phyloP scores from a whole-genome alignment of 2,329 filamentous ascomycete genomes.

The Calonectria hongkongensis region DNA sequence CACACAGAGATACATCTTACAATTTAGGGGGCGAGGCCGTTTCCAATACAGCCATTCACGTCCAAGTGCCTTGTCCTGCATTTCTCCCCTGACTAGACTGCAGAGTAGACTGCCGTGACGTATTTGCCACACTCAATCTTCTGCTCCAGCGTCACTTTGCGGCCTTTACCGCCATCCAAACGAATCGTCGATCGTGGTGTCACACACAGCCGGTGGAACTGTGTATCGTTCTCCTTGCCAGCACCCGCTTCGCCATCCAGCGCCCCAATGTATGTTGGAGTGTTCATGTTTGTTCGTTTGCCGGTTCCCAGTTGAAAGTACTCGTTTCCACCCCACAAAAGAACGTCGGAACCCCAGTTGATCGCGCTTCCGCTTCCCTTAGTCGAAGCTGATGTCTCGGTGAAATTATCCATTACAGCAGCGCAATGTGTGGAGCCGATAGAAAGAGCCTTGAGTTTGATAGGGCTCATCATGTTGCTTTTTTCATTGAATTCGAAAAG shows the following conservation, averaged over 20 bases:
- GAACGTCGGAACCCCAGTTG: conserved; percentile 90
- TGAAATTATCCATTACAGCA: conserved; percentile 89
- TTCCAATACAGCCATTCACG: conserved; percentile 22
- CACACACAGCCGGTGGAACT: conserved; percentile 85
- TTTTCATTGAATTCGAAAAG: conserved; percentile 92
- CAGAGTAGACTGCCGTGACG: conserved; percentile 89
- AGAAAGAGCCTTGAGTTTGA: conserved; percentile 83
- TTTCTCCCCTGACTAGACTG: conserved; percentile 60
- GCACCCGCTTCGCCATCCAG: conserved; percentile 79
- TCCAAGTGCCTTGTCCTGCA: conserved; percentile 4
- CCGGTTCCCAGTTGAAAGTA: conserved; percentile 94
- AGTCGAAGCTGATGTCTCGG: conserved; percentile 75
- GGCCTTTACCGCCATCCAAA: conserved; percentile 75
- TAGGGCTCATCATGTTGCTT: conserved; percentile 80
- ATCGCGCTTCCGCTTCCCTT: conserved; percentile 79
- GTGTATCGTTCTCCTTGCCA: conserved; percentile 74
- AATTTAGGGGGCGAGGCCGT: conserved; percentile 9
- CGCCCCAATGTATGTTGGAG: conserved; percentile 86
- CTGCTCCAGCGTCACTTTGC: conserved; percentile 87
- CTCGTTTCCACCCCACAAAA: conserved; percentile 98
- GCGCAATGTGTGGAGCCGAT: conserved; percentile 88
- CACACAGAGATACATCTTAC: conserved; percentile 39
- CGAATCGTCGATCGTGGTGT: conserved; percentile 84
- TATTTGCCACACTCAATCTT: conserved; percentile 89
- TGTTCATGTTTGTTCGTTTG: conserved; percentile 86